Conservation (phyloP, 495 filamentous ascomycete species). For the Aspergillus steynii region DNA sequence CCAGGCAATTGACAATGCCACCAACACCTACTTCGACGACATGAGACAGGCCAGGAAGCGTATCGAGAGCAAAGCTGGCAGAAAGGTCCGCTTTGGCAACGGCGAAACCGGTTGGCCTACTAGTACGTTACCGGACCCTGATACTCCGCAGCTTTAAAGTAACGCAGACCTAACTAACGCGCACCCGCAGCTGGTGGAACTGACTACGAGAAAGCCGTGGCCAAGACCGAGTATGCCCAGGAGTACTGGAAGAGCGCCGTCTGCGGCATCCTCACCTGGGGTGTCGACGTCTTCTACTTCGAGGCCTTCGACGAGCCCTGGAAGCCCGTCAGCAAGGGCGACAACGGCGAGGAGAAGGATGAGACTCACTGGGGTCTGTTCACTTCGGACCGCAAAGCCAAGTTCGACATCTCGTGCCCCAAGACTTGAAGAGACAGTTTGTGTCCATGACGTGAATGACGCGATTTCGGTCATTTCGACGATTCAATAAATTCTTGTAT, state of each 20-base stretch:
- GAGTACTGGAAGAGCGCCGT: conserved; percentile 67
- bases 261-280: conserved; percentile 71
- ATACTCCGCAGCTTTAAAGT: neutral
- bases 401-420: conserved; percentile 63
- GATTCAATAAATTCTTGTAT: conserved; percentile 13
- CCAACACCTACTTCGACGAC: conserved; percentile 71
- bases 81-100: conserved; percentile 66
- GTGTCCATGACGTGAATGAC: too few species aligned
- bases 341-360: conserved; percentile 64
- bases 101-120: conserved; percentile 77
- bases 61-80: conserved; percentile 62
- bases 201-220: conserved; percentile 63
- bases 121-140: conserved; percentile 30
- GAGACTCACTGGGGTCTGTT: conserved; percentile 81
- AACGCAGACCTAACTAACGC: neutral
- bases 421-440: neutral
- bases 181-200: conserved; percentile 51
- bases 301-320: conserved; percentile 82
- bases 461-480: too few species aligned
- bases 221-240: conserved; percentile 59
- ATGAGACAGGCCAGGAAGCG: conserved; percentile 69
- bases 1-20: conserved; percentile 60
- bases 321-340: conserved; percentile 71
- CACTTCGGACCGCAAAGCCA: conserved; percentile 59
- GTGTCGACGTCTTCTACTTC: conserved; percentile 78